Evolutionary conservation across 179 eudicot genomes (phyloP), one percentile per base, ranked within the genome.

Genomic region (Drosera spatulata): DNA sequence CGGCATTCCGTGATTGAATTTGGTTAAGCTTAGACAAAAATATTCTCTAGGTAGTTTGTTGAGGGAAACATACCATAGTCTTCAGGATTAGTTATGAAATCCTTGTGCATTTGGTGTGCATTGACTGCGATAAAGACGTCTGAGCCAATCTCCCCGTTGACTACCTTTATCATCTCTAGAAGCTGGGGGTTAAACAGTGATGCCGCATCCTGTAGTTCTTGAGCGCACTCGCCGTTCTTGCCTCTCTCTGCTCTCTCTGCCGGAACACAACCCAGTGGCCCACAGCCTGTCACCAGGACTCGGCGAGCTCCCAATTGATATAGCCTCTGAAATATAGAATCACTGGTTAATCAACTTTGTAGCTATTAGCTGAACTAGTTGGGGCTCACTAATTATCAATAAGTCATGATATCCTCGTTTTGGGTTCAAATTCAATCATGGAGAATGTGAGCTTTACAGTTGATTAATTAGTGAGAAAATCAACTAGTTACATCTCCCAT

Each of bases 211-310:
- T 69, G 70, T 43, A 85, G 63, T 6, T 79, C 86, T 33, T 46
- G 72, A 9, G 82, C 67, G 59, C 97, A 90, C 13, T 77, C 76
- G 0, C 97, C 97, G 49, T 68, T 68, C 41, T 78, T 53, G 61
- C 97, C 85, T 54, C 83, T 67, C 69, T 77, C 78, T 0, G 89
- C 93, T 60, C 79, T 60, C 64, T 87, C 95, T 4, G 97, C 78
- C 2, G 97, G 95, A 37, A 81, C 95, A 39, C 97, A 90, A 0
- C 97, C 97, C 56, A 90, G 50, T 9, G 97, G 95, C 2, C 97
- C 97, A 0, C 95, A 84, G 6, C 95, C 93, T 0, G 95, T 90
- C 57, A 90, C 97, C 43, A 90, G 44, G 6, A 90, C 95, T 56
- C 88, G 70, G 3, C 95, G 71, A 13, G 83, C 87, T n/a, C 97